These are phyloP conservation scores for Entomortierella beljakovae DNA, from an alignment of 192 early-diverging fungal genomes.

Conservation along the genomic window DNA sequence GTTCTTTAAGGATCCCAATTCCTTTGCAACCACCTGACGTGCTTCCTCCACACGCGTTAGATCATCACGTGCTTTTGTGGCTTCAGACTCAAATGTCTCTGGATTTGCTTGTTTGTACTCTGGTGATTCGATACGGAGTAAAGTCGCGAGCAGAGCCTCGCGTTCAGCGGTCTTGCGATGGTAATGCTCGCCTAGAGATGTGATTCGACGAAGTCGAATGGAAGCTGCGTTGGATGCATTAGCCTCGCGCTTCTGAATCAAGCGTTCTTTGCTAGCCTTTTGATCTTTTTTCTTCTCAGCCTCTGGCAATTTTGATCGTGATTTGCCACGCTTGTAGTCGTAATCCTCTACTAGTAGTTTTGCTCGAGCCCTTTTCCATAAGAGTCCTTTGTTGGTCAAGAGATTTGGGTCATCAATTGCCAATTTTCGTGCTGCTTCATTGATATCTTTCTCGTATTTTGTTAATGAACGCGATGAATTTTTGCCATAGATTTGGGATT, in stretches of 20 bases:
- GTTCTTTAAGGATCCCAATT: slow-evolving; percentile 54
- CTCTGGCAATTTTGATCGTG: slow-evolving; percentile 66
- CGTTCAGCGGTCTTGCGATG: slow-evolving; percentile 46
- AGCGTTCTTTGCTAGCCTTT: slow-evolving; percentile 28
- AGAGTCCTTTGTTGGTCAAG: slow-evolving; percentile 55
- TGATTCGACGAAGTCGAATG: slow-evolving; percentile 46
- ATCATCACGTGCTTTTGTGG: slow-evolving; percentile 24
- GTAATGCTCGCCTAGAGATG: slow-evolving; percentile 44
- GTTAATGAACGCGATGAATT: slow-evolving; percentile 61
- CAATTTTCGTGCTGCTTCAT: slow-evolving; percentile 58
- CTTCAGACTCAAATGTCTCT: slow-evolving; percentile 31
- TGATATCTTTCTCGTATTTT: slow-evolving; percentile 66
- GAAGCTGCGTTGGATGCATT: slow-evolving; percentile 55
- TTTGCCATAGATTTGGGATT: slow-evolving; percentile 68
- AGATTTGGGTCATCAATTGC: slow-evolving; percentile 59
- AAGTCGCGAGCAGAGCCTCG: slow-evolving; percentile 23
- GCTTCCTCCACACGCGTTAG: slow-evolving; percentile 37
- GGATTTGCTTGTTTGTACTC: slow-evolving; percentile 32
- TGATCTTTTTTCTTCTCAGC: slow-evolving; percentile 42
- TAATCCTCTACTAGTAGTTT: slow-evolving; percentile 63
- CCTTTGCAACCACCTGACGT: slow-evolving; percentile 32
- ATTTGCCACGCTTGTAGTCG: slow-evolving; percentile 66
- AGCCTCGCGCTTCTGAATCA: slow-evolving; percentile 55
- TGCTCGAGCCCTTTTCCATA: slow-evolving; percentile 64
- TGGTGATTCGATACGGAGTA: slow-evolving; percentile 37